phyloP scores from a whole-genome alignment of 1,139 yeast species.

The Debaryomycetaceae sp. region DNA sequence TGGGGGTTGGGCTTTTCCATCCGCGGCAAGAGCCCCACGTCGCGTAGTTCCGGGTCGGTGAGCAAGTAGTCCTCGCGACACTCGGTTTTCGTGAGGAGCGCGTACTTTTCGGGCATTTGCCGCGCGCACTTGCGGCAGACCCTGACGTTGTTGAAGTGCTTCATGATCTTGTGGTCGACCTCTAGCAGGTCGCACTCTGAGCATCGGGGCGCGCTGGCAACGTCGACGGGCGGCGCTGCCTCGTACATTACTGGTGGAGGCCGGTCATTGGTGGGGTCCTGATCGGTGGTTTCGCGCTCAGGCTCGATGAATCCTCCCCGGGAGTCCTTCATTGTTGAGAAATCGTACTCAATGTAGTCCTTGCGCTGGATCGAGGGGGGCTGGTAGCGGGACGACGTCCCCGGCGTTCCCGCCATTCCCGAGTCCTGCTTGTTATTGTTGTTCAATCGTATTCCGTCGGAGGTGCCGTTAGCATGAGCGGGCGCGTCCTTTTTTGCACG shows the following conservation, averaged over 20 bases:
- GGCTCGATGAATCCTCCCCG: constrained; percentile 70
- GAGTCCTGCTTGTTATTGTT: constrained; percentile 6
- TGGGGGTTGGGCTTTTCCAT: constrained; percentile 93
- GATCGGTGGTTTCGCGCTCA: constrained; percentile 23
- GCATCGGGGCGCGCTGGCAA: constrained; percentile 66
- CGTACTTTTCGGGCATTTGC: constrained; percentile 73
- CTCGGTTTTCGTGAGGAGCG: constrained; percentile 88
- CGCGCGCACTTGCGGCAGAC: constrained; percentile 76
- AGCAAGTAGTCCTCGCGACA: constrained; percentile 84
- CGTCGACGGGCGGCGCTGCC: constrained; percentile 61
- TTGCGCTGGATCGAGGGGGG: constrained; percentile 40
- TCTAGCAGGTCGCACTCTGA: constrained; percentile 73
- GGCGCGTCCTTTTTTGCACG: constrained; percentile 6
- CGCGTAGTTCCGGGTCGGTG: constrained; percentile 87
- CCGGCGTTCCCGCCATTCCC: constrained; percentile 5
- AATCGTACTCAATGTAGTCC: constrained; percentile 86
- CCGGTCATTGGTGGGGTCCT: constrained; percentile 36
- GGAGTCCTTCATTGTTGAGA: constrained; percentile 79
- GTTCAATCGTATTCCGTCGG: constrained; percentile 5
- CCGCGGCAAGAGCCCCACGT: constrained; percentile 54
- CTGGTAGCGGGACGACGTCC: constrained; percentile 14
- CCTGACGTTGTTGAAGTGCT: constrained; percentile 52
- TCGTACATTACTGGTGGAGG: constrained; percentile 37
- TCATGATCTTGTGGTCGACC: constrained; percentile 60
- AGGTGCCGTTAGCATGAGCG: constrained; percentile 2